Evolutionary conservation across 176 grass and related monocot genomes (phyloP).

Genomic region (Cocos nucifera): DNA sequence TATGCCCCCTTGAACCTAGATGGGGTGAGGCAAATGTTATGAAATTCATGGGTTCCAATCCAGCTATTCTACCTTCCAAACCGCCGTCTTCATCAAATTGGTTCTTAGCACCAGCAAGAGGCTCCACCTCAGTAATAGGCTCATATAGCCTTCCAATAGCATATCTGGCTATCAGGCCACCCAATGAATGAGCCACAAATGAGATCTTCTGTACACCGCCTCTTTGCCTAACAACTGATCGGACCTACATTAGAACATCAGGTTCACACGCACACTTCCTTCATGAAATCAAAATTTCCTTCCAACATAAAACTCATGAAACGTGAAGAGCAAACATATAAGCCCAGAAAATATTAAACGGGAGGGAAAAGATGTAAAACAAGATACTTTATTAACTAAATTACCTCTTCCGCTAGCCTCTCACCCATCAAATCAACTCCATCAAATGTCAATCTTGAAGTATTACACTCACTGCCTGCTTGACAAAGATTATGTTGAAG

Average conservation of each 20-base stretch:
- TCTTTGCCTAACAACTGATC: conserved; percentile 56
- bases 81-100: conserved; percentile 20
- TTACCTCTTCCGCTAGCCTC: conserved; percentile 90
- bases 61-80: conserved; percentile 45
- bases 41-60: conserved; percentile 82
- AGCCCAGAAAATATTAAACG: no score
- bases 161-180: conserved; percentile 84
- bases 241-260: conserved; percentile 42
- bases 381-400: background rate
- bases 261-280: background rate
- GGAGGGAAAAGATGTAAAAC: no score
- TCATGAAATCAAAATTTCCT: background rate
- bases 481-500: conserved; percentile 1
- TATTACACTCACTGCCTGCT: conserved; percentile 77
- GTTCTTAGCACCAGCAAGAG: conserved; percentile 14
- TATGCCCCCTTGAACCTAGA: conserved; percentile 83
- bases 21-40: conserved; percentile 80
- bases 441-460: conserved; percentile 74
- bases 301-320: background rate
- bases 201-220: conserved; percentile 58
- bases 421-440: conserved; percentile 97
- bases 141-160: conserved; percentile 70
- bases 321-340: no score
- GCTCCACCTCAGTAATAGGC: conserved; percentile 8
- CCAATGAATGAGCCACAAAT: conserved; percentile 91